Evolutionary conservation across 2,329 filamentous ascomycete genomes (phyloP).

Genomic region (Furcasterigmium furcatum): DNA sequence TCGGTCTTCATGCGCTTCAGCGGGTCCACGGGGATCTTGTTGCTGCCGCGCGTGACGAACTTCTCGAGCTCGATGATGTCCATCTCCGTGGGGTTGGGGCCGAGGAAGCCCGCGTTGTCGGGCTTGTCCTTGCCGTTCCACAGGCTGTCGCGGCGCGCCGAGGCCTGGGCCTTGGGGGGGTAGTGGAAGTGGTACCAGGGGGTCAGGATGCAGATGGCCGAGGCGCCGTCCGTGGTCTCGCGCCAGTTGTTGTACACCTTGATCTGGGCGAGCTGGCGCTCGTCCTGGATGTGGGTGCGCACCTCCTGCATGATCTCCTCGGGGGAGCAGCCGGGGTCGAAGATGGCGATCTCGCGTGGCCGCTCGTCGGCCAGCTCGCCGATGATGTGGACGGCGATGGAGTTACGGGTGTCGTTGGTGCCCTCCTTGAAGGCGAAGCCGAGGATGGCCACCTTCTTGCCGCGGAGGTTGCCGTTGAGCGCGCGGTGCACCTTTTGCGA

Average conservation of each 20-base stretch:
- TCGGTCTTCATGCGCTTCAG: conserved; percentile 32
- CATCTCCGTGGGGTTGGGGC: conserved; percentile 19
- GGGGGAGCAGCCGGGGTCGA: conserved; percentile 61
- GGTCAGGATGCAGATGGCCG: conserved; percentile 47
- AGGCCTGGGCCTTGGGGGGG: conserved; percentile 13
- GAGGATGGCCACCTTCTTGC: conserved; percentile 70
- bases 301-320: conserved; percentile 49
- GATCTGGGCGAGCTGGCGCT: conserved; percentile 55
- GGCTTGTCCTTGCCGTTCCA: conserved; percentile 8
- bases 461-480: conserved; percentile 64
- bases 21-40: conserved; percentile 39
- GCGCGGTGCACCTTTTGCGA: conserved; percentile 61
- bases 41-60: conserved; percentile 14
- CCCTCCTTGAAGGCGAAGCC: conserved; percentile 81
- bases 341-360: conserved; percentile 62
- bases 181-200: conserved; percentile 50
- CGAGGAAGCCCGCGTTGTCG: conserved; percentile 11
- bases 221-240: conserved; percentile 11
- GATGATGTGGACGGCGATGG: conserved; percentile 66
- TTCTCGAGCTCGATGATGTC: conserved; percentile 21
- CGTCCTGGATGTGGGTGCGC: conserved; percentile 40
- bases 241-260: conserved; percentile 44
- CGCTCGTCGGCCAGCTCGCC: conserved; percentile 62
- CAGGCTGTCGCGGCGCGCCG: conserved; percentile 11
- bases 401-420: conserved; percentile 72